Evolutionary conservation across 352 stramenopile species (phyloP).

Genomic region (Pythium pyrilobum): DNA sequence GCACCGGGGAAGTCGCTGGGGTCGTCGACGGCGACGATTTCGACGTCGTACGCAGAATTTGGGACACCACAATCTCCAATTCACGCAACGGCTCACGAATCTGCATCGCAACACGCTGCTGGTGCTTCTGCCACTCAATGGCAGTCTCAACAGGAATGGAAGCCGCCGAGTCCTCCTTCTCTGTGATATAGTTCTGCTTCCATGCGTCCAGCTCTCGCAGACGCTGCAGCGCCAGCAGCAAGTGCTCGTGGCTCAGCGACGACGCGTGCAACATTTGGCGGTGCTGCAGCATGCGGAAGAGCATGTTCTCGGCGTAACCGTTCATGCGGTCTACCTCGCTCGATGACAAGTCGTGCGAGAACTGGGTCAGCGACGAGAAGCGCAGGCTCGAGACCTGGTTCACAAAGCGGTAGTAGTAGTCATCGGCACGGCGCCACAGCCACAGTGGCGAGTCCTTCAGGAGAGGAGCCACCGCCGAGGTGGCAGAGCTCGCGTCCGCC

Average conservation of each 20-base stretch:
- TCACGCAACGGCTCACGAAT: constrained; percentile 55
- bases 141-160: constrained; percentile 31
- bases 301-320: constrained; percentile 88
- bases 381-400: constrained; percentile 72
- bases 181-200: constrained; percentile 24
- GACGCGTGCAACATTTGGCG: constrained; percentile 69
- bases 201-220: constrained; percentile 17
- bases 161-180: constrained; percentile 27
- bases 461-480: neutral
- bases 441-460: constrained; percentile 64
- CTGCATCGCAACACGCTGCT: constrained; percentile 33
- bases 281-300: constrained; percentile 85
- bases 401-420: constrained; percentile 88
- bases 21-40: neutral
- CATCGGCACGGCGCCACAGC: constrained; percentile 81
- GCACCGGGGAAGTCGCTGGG: neutral
- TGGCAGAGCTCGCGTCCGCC: neutral
- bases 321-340: constrained; percentile 85
- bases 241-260: constrained; percentile 63
- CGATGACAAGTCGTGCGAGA: constrained; percentile 80
- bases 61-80: constrained; percentile 51
- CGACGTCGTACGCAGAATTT: constrained; percentile 34
- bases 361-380: constrained; percentile 73
- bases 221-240: constrained; percentile 50
- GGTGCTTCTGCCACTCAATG: constrained; percentile 52